phyloP scores from a whole-genome alignment of 768 basidiomycete genomes.

The Cystobasidium tubakii region DNA sequence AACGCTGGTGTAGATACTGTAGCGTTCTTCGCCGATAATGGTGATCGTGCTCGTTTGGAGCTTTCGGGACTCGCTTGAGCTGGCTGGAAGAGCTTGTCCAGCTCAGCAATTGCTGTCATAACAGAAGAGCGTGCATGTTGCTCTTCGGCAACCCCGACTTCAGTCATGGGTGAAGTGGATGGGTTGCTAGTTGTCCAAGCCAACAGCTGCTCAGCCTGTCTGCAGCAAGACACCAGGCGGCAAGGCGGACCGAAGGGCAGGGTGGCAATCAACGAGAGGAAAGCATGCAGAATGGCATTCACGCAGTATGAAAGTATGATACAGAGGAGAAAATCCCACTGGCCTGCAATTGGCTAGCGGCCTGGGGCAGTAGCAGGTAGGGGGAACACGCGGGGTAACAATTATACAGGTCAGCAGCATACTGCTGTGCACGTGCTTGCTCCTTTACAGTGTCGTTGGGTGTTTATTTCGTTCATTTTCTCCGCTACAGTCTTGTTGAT shows the following conservation, averaged over 20 bases:
- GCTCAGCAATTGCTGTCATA: background rate
- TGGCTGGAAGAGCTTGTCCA: slow-evolving; percentile 10
- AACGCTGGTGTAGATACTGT: slow-evolving; percentile 29
- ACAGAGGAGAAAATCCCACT: no score
- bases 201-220: no score
- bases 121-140: background rate
- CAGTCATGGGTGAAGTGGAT: background rate
- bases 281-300: no score
- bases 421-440: background rate
- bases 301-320: no score
- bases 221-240: no score
- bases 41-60: background rate
- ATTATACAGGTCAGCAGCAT: background rate
- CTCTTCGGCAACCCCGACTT: background rate
- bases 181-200: background rate
- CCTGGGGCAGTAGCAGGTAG: no score
- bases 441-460: background rate
- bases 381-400: no score
- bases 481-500: no score
- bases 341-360: no score
- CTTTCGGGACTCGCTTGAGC: slow-evolving; percentile 4
- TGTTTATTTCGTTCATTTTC: no score
- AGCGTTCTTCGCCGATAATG: background rate
- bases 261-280: no score
- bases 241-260: no score